Evolutionary conservation across 495 filamentous ascomycete species (phyloP), one percentile per base, ranked within the genome.

Genomic region (Penicillium mononematosum): DNA sequence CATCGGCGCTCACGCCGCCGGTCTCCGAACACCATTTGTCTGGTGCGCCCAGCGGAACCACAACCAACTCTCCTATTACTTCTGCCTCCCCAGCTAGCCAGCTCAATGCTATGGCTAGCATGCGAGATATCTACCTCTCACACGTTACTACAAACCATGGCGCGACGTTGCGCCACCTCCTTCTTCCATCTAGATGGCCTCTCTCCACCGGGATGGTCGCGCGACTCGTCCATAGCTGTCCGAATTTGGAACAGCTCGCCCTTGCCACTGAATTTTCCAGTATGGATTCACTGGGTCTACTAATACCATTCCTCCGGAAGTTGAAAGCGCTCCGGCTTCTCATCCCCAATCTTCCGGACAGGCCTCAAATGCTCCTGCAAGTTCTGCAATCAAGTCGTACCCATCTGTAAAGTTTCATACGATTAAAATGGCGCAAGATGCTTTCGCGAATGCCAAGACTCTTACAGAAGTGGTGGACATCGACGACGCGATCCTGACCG

Each of bases 191-290:
- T 9, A 75, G 75, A 39, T 87, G 83, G 83, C 70, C 73, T 14
- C 73, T 87, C 2, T 75, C 74, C 27, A 67, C 70, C 17, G 68
- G 69, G 34, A 75, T 77, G 36, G 68, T 87, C 36, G 75, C 73
- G 4, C 75, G 74, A 10, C 67, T 87, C 25, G 77, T 83, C 14
- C 76, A 78, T 39, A 66, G 61, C 24, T 85, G 83, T 56, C 83
- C 82, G 4, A 79, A 85, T 49, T 65, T 86, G 19, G 83, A 86
- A 58, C 83, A 87, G 60, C 66, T 87, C 9, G 76, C 66, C 38
- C 63, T 82, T n/a, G 78, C 78, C 24, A 72, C 75, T 8, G 78
- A 81, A 2, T 61, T 72, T 7, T 66, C 66, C 17, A 71, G 69
- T 52, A 69, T 82, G 65, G 74, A 79, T 4, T 68, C 72, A 2